Evolutionary conservation across 1,284 basidiomycete genomes (phyloP), one percentile per base, ranked within the genome.

Genomic region (Ustanciosporium gigantosporum): DNA sequence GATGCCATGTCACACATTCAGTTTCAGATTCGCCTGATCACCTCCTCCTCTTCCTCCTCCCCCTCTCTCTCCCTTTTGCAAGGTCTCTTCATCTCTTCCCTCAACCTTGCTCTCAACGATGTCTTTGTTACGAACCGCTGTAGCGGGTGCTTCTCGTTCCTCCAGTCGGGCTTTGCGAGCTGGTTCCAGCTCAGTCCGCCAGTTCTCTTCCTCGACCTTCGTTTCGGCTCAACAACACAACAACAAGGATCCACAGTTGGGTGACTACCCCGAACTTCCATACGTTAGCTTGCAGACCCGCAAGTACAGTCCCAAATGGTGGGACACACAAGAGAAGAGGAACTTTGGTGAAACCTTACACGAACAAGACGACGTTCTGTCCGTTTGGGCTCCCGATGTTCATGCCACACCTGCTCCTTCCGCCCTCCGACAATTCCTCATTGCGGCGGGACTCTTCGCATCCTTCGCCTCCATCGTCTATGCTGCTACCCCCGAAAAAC

Each of bases 351-450:
- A 77, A 46, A 72, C 68, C 13, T 69, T 66, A 36, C 72, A 74
- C 50, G 74, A 76, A 49, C 67, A 76, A 57, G 74, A 73, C 41
- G 75, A 77, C 39, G 60, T 70, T n/a, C 66, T 77, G 23, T 61
- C 57, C 22, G 74, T 77, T 29, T 77, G 75, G 75, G 73, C 72
- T 9, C 75, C 75, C n/a, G 75, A 77, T 46, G 59, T 66, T 14
- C 70, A 74, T 42, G 50, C 65, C 38, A 53, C 61, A 3, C 56
- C 65, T 16, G 59, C 68, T n/a, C 35, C 59, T 23, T 56, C 58
- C 23, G 75, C 75, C 5, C 49, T 77, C 8, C 56, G 60, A 22
- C 70, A 75, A 43, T 69, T 76, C 37, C 27, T 57, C 20, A 48
- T 68, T 17, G 74, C 72, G n/a, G 55, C 59, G 29, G 52, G 47